Conservation (phyloP, 495 filamentous ascomycete genomes). For the Xylaria intraflava region DNA sequence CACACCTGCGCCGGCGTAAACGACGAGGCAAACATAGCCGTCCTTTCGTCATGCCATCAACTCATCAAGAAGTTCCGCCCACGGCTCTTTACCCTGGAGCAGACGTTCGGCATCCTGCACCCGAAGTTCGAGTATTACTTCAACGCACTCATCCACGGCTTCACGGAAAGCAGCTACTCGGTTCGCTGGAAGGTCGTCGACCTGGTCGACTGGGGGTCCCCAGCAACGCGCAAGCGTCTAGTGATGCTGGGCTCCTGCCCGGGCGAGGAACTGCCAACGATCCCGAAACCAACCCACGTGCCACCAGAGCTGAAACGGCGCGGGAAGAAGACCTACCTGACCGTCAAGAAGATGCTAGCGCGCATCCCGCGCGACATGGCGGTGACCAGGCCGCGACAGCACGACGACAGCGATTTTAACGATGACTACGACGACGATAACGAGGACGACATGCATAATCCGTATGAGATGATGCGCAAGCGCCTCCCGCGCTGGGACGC, state of each 20-base stretch:
- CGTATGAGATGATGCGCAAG: constrained; percentile 16
- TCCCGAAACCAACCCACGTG: constrained; percentile 64
- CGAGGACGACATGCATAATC: constrained; percentile 25
- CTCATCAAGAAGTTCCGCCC: constrained; percentile 57
- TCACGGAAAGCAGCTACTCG: constrained; percentile 62
- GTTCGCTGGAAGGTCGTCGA: constrained; percentile 48
- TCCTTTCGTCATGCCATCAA: constrained; percentile 56
- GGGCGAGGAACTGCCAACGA: constrained; percentile 64
- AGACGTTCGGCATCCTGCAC: constrained; percentile 62
- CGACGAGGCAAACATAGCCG: constrained; percentile 68
- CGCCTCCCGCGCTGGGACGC: constrained; percentile 36
- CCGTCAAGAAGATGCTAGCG: constrained; percentile 23
- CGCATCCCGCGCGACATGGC: constrained; percentile 28
- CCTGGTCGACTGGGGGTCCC: constrained; percentile 41
- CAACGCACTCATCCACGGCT: constrained; percentile 53
- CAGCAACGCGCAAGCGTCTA: constrained; percentile 46
- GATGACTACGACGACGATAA: neutral
- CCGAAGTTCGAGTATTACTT: constrained; percentile 48
- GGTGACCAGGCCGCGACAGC: neutral
- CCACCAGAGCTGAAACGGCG: constrained; percentile 28
- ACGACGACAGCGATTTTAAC: constrained; percentile 38
- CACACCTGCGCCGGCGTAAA: constrained; percentile 59
- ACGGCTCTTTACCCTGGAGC: constrained; percentile 73
- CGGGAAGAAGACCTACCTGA: constrained; percentile 35
- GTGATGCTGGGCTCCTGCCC: constrained; percentile 75